Conservation (phyloP, 768 basidiomycete genomes). For the Crucibulum laeve region DNA sequence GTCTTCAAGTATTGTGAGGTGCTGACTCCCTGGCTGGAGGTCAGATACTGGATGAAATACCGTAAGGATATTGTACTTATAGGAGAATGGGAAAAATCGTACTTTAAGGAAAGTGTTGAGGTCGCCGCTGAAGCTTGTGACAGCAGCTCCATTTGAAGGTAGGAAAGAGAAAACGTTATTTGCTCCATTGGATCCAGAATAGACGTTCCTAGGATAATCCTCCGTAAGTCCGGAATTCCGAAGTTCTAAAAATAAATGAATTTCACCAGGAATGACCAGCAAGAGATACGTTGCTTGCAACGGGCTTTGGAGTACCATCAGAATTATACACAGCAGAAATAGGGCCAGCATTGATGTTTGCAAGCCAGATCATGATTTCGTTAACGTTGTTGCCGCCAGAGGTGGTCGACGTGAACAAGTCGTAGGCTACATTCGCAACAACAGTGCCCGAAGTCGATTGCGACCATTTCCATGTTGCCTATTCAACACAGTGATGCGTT, state of each 20-base stretch:
- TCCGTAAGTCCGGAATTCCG: neutral
- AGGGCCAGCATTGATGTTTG: constrained; percentile 51
- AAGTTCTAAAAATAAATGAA: neutral
- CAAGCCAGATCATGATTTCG: constrained; percentile 67
- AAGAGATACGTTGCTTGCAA: constrained; percentile 38
- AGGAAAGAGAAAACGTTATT: constrained; percentile 53
- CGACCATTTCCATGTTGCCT: constrained; percentile 58
- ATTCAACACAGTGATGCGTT: neutral
- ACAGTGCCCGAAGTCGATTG: constrained; percentile 34
- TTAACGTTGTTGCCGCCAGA: constrained; percentile 43
- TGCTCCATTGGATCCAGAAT: constrained; percentile 45
- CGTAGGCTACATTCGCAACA: constrained; percentile 56
- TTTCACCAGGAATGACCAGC: constrained; percentile 47
- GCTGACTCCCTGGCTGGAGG: constrained; percentile 36
- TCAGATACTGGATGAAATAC: constrained; percentile 39
- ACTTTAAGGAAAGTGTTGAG: constrained; percentile 49
- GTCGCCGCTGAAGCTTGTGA: constrained; percentile 51
- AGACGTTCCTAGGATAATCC: constrained; percentile 43
- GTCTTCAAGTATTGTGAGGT: constrained; percentile 54
- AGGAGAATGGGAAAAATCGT: neutral
- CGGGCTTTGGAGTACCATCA: constrained; percentile 40
- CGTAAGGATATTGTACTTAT: neutral
- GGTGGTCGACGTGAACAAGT: constrained; percentile 55
- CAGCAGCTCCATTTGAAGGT: constrained; percentile 23
- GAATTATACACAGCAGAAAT: constrained; percentile 46